Percentiles rank a stretch among this genome's conserved stretches.
These are phyloP conservation scores for Quercus lobata DNA, from an alignment of 331 rosid genomes.

Conservation along the genomic window DNA sequence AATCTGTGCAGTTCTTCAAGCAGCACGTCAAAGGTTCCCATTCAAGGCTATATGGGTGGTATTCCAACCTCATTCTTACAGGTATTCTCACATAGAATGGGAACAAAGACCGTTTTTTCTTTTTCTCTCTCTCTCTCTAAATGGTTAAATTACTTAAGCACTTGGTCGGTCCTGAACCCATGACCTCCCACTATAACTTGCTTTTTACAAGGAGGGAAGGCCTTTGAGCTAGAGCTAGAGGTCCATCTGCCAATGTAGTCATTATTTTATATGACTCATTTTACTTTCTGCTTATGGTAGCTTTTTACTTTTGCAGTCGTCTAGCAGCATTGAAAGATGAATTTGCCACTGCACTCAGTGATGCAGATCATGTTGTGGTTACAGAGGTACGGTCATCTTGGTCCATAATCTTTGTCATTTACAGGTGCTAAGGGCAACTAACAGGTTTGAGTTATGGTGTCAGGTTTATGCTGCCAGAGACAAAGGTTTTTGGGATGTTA, in stretches of 20 bases:
- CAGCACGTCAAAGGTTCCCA: constrained; percentile 31
- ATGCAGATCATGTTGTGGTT: constrained; percentile 25
- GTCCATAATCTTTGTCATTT: background rate
- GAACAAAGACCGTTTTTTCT: too few species aligned
- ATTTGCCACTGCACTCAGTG: constrained; percentile 19
- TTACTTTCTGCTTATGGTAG: background rate
- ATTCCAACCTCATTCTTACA: constrained; percentile 34
- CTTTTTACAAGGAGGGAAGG: too few species aligned
- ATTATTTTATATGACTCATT: background rate
- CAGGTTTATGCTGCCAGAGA: constrained; percentile 28
- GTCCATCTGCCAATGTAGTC: background rate
- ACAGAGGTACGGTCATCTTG: constrained; percentile 11
- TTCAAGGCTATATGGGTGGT: constrained; percentile 17
- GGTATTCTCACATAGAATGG: constrained; percentile 8
- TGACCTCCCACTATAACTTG: too few species aligned
- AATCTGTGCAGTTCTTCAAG: constrained; percentile 30
- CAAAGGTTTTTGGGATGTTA: constrained; percentile 3
- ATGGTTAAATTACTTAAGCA: too few species aligned
- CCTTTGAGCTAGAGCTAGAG: too few species aligned
- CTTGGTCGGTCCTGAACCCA: too few species aligned
- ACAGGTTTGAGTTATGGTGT: background rate
- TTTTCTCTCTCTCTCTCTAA: too few species aligned
- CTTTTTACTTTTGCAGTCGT: constrained; percentile 15
- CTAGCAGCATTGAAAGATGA: constrained; percentile 24
- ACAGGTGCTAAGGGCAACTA: background rate